Base-by-base conservation (phyloP, 2,329 filamentous ascomycete genomes). In the Penicillium sp. region DNA sequence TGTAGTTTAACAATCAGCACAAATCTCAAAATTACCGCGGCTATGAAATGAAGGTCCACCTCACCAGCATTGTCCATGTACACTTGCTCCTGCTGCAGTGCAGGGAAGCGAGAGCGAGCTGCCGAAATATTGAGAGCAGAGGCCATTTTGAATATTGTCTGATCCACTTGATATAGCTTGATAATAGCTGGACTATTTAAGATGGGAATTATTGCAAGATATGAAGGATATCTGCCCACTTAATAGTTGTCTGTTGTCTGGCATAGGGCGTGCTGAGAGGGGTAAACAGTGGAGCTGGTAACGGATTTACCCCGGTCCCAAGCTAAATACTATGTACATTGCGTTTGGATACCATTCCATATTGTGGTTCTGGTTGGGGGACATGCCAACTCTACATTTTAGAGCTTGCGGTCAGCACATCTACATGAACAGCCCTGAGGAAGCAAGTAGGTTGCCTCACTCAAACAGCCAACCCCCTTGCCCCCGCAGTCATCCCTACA, bases 41-140 rank as follows among this genome's bases (percentile, higher is more conserved):
- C 13, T 31, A 19, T 41, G 1, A 15, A 37, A 12, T 10, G 10
- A 22, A 28, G 10, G 9, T 12, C 2, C 6, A n/a, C 40, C n/a
- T 29, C 24, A 64, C 62, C 62, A 42, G 63, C 87, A 63, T 90
- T 90, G 63, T 91, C 86, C 57, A 90, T 78, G 64, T 79, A 88
- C 43, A 89, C 75, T 61, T 88, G 84, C 41, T 81, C 73, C 52
- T 81, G 75, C 35, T 76, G 69, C 34, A 90, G 67, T 13, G 85
- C 83, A 31, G 86, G 85, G 70, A 90, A 90, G 47, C 77, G 74
- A 53, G 75, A 72, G 52, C 83, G 76, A 28, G 78, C 75, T 43
- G 72, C 69, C 8, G 73, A 61, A 43, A 87, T 74, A 57, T 84
- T 74, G 57, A 86, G 78, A 44, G 59, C 53, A 28, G 67, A 33